Base-by-base conservation (phyloP, 1,139 yeast genomes). In the Geotrichum restrictum region DNA sequence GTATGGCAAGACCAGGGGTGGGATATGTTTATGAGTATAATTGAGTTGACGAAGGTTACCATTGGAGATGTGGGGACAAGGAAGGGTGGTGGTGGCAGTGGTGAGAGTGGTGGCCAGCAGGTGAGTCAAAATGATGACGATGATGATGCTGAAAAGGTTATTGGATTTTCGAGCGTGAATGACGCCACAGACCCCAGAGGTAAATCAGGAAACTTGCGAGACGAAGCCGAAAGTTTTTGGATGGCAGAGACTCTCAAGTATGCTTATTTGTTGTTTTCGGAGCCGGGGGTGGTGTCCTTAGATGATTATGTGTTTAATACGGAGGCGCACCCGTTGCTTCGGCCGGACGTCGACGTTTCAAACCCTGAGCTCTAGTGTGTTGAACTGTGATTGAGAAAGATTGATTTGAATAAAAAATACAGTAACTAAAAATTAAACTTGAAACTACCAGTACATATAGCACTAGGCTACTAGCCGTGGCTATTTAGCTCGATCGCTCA, bases 171-270 rank as follows among this genome's bases (percentile, higher is more conserved):
- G 0, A 75, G 83, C 5, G 69, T 83, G 48, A 61, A 62, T 6
- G 87, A 83, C 61, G 81, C 83, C 27, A 77, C 81, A 1, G 60
- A 69, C 43, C 24, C 53, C 24, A 56, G 56, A 6, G 45, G 33
- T 33, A 18, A 44, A 45, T 19, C 46, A 22, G 57, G 58, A 31
- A 56, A 58, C 8, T 64, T 60, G 45, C 67, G 71, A 43, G 82
- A 81, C 61, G 74, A 75, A 53, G 69, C 79, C 50, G 88, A 83
- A 59, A 80, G 86, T 36, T 85, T 82, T 72, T 86, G 93, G 93
- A 78, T 82, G 69, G 87, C 88, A 0, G 91, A 85, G 64, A 85
- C 94, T 1, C 73, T 86, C 64, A 85, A 86, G 67, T 85, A 85
- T 66, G 82, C 81, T 59, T 85, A 83, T 66, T 72, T 86, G 56